Base-by-base conservation (phyloP, 164 flowering plant species). In the Protea cynaroides region DNA sequence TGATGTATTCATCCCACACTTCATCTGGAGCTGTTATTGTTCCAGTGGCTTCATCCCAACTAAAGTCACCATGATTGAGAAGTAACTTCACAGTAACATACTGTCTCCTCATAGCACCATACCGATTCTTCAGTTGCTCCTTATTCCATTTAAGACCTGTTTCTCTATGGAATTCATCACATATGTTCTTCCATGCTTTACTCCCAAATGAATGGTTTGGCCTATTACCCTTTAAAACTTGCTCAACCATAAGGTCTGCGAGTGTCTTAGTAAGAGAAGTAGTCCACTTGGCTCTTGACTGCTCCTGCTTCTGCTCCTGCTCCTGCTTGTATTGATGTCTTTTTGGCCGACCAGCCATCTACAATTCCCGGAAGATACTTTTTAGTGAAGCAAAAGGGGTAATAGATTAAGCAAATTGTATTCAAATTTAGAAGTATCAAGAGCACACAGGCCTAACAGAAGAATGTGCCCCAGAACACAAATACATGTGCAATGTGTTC, bases 51-150 rank as follows among this genome's bases (percentile, higher is more conserved):
- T 59, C 65, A 29, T 59, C 68, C 47, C 68, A 61, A 60, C 60
- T 61, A 34, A 65, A 55, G 37, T 58, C 64, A 25, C 54, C 55
- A 37, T 59, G 65, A 56, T 51, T 61, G 8, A 70, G 61, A 49
- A 64, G 65, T 44, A 38, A 64, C 24, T 65, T 70, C 34, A 65
- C 25, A 52, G 44, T 70, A 23, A 25, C 23, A 36, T 64, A 70
- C 56, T 57, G 21, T 24, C 57, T 70, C 56, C 73, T 70, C 43
- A 70, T 21, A 65, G 64, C 69, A 46, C 65, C 58, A 14, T 58
- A 63, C 38, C 65, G 73, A 51, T 70, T 70, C 69, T 64, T 70
- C 69, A 70, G 25, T 59, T 70, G 73, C 34, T 70, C 60, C 54
- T 59, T 59, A 23, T 70, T 37, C 46, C 65, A 70, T 7, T 54